These are phyloP conservation scores for Pseudocercospora macadamiae DNA, from an alignment of 2,329 filamentous ascomycete genomes.

Conservation along the genomic window DNA sequence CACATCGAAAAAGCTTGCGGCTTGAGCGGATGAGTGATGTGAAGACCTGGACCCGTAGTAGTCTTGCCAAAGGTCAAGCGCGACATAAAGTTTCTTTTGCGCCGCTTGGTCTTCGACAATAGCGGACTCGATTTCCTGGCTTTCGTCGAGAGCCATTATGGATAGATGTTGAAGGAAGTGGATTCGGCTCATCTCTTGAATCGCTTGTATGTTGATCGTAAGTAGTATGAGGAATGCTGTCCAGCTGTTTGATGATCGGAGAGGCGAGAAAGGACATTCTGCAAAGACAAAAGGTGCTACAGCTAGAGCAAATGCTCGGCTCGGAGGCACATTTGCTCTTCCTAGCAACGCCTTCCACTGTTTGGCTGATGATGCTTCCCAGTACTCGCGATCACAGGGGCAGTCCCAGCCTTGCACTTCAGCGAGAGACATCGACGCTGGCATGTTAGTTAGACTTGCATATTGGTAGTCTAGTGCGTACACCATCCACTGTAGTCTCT, in stretches of 20 bases:
- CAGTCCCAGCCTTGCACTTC: constrained; percentile 1
- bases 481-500: background rate
- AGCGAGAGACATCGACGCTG: background rate
- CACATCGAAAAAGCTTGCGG: background rate
- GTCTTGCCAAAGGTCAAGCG: background rate
- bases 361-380: background rate
- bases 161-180: background rate
- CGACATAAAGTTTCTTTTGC: background rate
- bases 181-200: background rate
- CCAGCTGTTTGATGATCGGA: background rate
- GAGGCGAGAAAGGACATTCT: background rate
- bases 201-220: background rate
- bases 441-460: background rate
- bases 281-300: background rate
- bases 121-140: background rate
- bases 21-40: background rate
- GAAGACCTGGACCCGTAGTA: background rate
- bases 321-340: background rate
- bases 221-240: background rate
- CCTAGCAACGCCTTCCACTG: background rate
- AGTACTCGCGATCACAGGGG: background rate
- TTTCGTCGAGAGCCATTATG: background rate
- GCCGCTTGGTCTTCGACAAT: background rate
- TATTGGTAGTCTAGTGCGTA: background rate
- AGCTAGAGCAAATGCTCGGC: background rate